Percentiles rank a stretch among this genome's conserved stretches.
Conservation (phyloP, 1,139 yeast species). For the Hyphopichia khmerensis region DNA sequence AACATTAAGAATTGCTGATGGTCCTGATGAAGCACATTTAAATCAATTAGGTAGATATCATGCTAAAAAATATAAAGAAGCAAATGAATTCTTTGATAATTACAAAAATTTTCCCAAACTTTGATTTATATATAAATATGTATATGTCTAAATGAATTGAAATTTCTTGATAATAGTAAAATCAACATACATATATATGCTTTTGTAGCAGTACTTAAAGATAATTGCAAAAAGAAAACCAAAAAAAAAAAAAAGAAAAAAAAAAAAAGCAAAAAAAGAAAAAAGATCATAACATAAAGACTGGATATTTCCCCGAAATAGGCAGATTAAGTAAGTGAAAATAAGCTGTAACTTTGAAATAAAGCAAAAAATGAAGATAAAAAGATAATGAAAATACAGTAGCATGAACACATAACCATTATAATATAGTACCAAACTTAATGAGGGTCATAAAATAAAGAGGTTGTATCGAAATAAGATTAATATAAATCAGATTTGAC, state of each 20-base stretch:
- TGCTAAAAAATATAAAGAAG: slow-evolving; percentile 30
- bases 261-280: not conserved
- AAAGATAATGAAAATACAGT: slow-evolving; percentile 1
- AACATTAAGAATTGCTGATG: slow-evolving; percentile 69
- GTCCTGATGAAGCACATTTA: slow-evolving; percentile 74
- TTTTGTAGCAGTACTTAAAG: no score
- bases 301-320: not conserved
- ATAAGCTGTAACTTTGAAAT: not conserved
- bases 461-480: not conserved
- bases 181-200: no score
- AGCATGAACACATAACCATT: slow-evolving; percentile 2
- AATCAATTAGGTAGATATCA: slow-evolving; percentile 56
- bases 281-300: not conserved
- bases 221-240: not conserved
- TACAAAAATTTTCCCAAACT: slow-evolving; percentile 22
- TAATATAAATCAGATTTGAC: slow-evolving; percentile 53
- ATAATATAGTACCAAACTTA: not conserved
- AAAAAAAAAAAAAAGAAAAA: not conserved
- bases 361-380: not conserved
- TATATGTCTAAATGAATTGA: no score
- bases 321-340: not conserved
- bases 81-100: slow-evolving; percentile 33
- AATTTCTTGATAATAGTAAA: no score
- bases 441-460: no score
- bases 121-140: slow-evolving; percentile 14